These are phyloP conservation scores for Prunella vulgaris DNA, from an alignment of 257 asterid species.

Conservation along the genomic window DNA sequence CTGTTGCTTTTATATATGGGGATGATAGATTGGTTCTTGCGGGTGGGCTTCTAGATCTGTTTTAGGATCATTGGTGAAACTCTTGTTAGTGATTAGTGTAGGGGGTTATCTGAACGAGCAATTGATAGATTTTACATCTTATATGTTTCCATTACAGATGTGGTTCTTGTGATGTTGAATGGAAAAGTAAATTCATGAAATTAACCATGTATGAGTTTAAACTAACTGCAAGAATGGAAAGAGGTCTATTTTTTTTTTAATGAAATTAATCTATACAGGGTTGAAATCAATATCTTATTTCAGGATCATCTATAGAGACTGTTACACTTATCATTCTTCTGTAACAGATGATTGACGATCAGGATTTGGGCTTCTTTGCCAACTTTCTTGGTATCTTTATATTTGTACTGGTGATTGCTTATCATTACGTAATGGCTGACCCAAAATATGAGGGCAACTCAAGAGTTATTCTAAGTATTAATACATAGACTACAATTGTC, in stretches of 20 bases:
- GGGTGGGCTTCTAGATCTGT: not conserved
- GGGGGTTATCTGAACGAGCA: not conserved
- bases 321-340: slow-evolving; percentile 13
- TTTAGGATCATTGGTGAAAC: not conserved
- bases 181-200: not conserved
- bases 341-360: slow-evolving; percentile 90
- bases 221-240: not conserved
- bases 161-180: slow-evolving; percentile 1
- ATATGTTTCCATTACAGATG: not conserved
- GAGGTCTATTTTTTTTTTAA: not conserved
- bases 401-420: slow-evolving; percentile 77
- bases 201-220: not conserved
- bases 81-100: not conserved
- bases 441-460: slow-evolving; percentile 88
- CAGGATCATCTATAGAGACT: not conserved
- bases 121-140: not conserved
- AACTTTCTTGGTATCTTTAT: slow-evolving; percentile 89
- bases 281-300: not conserved
- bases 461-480: slow-evolving; percentile 22
- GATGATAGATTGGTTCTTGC: not conserved
- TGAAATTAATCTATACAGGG: not conserved
- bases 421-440: slow-evolving; percentile 90
- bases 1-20: not conserved
- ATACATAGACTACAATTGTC: slow-evolving; percentile 22
- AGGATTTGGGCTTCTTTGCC: slow-evolving; percentile 96